phyloP scores from a whole-genome alignment of 2,329 filamentous ascomycete species.

The Blastomyces percursus region DNA sequence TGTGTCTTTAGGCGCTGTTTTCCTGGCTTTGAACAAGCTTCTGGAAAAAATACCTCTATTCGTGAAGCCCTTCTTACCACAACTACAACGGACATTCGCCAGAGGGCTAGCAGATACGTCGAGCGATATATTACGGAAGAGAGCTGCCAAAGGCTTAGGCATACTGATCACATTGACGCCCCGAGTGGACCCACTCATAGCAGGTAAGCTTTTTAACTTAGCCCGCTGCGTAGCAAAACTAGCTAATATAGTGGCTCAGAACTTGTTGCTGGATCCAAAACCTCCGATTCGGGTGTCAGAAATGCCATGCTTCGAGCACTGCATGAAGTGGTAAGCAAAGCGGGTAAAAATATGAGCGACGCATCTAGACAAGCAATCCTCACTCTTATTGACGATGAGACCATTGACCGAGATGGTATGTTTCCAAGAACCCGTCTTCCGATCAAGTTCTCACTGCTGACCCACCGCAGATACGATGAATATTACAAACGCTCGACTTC shows the following conservation, averaged over 20 bases:
- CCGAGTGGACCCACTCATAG: constrained; percentile 85
- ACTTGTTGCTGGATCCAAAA: constrained; percentile 91
- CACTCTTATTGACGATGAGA: constrained; percentile 74
- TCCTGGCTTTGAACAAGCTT: constrained; percentile 87
- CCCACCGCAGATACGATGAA: constrained; percentile 51
- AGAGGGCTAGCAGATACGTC: constrained; percentile 89
- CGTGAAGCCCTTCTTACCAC: constrained; percentile 91
- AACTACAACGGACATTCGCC: constrained; percentile 92
- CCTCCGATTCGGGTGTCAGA: constrained; percentile 71
- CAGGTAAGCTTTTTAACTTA: constrained; percentile 28
- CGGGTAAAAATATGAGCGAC: constrained; percentile 89
- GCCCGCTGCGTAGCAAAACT: not conserved
- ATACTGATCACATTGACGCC: constrained; percentile 94
- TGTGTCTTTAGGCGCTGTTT: constrained; percentile 57
- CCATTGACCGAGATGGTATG: constrained; percentile 58
- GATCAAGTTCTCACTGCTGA: constrained; percentile 11
- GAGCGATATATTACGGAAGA: constrained; percentile 73
- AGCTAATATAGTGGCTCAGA: constrained; percentile 41
- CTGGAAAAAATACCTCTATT: constrained; percentile 94
- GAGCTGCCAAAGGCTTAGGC: constrained; percentile 86
- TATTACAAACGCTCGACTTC: constrained; percentile 79
- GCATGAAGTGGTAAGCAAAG: constrained; percentile 93
- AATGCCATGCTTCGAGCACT: constrained; percentile 95
- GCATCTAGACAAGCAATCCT: constrained; percentile 76
- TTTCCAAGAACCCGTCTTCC: constrained; percentile 3